These are phyloP conservation scores for Madurella fahalii DNA, from an alignment of 2,329 filamentous ascomycete species.

Conservation along the genomic window DNA sequence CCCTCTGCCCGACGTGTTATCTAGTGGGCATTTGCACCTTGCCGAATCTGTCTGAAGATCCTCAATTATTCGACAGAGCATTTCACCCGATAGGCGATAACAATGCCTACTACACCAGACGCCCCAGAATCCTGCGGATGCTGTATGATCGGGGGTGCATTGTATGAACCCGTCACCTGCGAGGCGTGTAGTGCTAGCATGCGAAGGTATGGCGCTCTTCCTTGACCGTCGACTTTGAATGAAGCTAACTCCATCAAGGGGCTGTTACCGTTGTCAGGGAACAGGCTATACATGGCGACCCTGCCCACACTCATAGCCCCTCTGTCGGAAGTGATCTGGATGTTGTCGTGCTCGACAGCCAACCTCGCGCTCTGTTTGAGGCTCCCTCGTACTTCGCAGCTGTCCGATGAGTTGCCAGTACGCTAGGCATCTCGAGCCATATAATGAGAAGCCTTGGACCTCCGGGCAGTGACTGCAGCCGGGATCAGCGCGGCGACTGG, in stretches of 20 bases:
- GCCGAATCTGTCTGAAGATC: no score
- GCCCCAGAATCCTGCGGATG: slow-evolving; percentile 15
- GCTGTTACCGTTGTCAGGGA: neutral
- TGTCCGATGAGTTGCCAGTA: no score
- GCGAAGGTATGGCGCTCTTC: slow-evolving; percentile 8
- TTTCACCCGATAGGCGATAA: neutral
- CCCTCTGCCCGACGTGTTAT: neutral
- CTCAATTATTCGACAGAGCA: no score
- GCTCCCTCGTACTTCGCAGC: no score
- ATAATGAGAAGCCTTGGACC: no score
- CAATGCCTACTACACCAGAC: neutral
- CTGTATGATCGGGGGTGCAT: neutral
- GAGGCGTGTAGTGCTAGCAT: slow-evolving; percentile 13
- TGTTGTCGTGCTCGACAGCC: no score
- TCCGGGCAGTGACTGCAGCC: no score
- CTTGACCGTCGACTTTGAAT: neutral
- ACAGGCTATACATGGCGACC: neutral
- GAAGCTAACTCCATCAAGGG: slow-evolving; percentile 2
- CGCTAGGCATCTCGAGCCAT: no score
- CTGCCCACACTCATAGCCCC: neutral
- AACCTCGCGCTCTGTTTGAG: no score
- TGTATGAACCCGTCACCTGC: slow-evolving; percentile 5
- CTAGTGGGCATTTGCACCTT: neutral
- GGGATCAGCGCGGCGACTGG: no score
- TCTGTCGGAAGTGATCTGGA: no score